Percentiles rank a stretch among this genome's conserved stretches.
Evolutionary conservation across 441 rosid species (phyloP).

Genomic region (Cnidoscolus chayamansa): DNA sequence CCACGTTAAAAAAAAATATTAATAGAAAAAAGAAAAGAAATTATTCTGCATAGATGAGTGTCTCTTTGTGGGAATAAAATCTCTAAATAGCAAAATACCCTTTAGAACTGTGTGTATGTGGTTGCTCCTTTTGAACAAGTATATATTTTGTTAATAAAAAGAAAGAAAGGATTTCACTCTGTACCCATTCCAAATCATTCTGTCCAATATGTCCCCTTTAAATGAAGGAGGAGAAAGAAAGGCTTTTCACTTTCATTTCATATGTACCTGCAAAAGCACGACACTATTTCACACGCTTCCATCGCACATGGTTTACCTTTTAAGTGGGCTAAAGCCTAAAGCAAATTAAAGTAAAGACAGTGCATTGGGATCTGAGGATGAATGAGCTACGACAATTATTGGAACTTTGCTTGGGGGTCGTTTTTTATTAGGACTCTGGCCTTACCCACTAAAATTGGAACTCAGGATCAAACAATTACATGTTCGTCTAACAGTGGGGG

Average conservation of each 20-base stretch:
- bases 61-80: not conserved
- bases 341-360: constrained; percentile 1
- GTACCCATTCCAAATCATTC: constrained; percentile 20
- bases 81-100: not conserved
- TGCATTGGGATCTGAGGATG: constrained; percentile 34
- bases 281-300: constrained; percentile 17
- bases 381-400: constrained; percentile 15
- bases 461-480: too few relatives aligned
- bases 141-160: not conserved
- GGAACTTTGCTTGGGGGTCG: not conserved
- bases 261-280: not conserved
- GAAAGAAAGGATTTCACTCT: constrained; percentile 1
- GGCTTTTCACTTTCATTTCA: not conserved
- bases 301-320: constrained; percentile 24
- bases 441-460: too few relatives aligned
- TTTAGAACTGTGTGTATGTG: too few relatives aligned
- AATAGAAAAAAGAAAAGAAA: not conserved
- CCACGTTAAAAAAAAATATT: not conserved
- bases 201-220: constrained; percentile 11
- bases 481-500: too few relatives aligned
- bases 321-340: constrained; percentile 24
- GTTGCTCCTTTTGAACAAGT: not conserved
- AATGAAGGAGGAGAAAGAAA: constrained; percentile 21
- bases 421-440: too few relatives aligned
- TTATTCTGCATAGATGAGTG: not conserved